Conservation (phyloP, 2,329 filamentous ascomycete species). For the Alternaria angustiovoidea region DNA sequence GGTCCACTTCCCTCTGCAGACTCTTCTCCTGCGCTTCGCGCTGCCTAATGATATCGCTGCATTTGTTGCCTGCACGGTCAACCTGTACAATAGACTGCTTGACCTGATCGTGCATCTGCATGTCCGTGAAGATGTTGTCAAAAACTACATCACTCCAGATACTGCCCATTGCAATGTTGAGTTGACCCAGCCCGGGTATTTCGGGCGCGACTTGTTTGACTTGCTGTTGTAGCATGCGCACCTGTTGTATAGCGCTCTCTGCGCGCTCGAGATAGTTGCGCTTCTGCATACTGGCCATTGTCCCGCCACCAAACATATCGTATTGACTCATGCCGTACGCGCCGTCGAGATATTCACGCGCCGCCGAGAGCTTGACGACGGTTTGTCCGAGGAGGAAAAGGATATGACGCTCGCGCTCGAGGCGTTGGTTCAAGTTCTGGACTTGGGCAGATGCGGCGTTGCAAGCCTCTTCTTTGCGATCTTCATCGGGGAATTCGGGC, state of each 20-base stretch:
- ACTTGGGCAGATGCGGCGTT: constrained; percentile 21
- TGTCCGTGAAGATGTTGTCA: constrained; percentile 63
- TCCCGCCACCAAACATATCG: constrained; percentile 62
- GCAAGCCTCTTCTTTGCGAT: constrained; percentile 36
- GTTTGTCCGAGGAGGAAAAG: constrained; percentile 38
- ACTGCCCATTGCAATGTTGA: constrained; percentile 57
- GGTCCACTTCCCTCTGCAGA: constrained; percentile 33
- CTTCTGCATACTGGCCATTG: constrained; percentile 63
- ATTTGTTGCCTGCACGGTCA: constrained; percentile 25
- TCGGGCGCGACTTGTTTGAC: constrained; percentile 53
- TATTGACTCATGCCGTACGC: constrained; percentile 40
- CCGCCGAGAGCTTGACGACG: constrained; percentile 30
- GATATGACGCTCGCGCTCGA: constrained; percentile 38
- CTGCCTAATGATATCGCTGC: constrained; percentile 46
- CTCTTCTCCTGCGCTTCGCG: constrained; percentile 42
- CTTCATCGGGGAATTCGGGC: constrained; percentile 45
- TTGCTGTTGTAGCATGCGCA: constrained; percentile 49
- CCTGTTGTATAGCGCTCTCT: constrained; percentile 55
- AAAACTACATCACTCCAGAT: constrained; percentile 64
- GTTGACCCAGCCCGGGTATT: constrained; percentile 49
- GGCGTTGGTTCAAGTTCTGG: constrained; percentile 20
- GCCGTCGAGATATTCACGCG: constrained; percentile 28
- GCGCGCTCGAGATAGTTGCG: constrained; percentile 60
- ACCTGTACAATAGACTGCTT: constrained; percentile 53
- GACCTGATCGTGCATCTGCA: constrained; percentile 63